These are phyloP conservation scores for Chenopodium formosanum DNA, from an alignment of 148 eudicot species.

Conservation along the genomic window DNA sequence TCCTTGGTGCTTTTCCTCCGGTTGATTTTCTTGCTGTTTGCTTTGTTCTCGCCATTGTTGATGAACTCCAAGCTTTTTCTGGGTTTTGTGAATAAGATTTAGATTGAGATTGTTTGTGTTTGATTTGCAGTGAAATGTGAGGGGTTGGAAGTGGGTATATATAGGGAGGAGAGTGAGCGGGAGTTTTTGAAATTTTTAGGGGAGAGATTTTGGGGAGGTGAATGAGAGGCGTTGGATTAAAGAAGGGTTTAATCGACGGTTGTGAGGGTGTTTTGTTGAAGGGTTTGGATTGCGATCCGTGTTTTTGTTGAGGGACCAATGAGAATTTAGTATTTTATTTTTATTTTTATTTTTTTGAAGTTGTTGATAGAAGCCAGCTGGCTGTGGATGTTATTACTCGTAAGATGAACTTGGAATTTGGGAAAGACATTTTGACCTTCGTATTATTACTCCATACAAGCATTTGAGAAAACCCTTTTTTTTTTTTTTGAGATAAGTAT, in stretches of 20 bases:
- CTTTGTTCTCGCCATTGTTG: conserved; percentile 49
- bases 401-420: no score
- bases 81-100: not conserved
- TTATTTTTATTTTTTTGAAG: not conserved
- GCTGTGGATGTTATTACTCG: no score
- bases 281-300: conserved; percentile 19
- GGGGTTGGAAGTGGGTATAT: not conserved
- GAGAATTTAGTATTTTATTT: not conserved
- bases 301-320: not conserved
- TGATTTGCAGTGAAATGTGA: not conserved
- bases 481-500: no score
- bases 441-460: no score
- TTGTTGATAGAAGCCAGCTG: not conserved
- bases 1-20: conserved; percentile 54
- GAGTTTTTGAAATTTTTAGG: not conserved
- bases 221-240: conserved; percentile 2
- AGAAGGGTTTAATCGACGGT: not conserved
- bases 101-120: not conserved
- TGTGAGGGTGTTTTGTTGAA: not conserved
- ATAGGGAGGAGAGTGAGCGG: not conserved
- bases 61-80: not conserved
- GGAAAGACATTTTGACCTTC: no score
- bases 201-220: not conserved
- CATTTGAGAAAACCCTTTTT: no score
- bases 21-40: conserved; percentile 54